A percentile compares a stretch with the other conserved stretches of the same genome.
These are phyloP conservation scores for Psilocybe azurescens DNA, from an alignment of 768 basidiomycete genomes.

Conservation along the genomic window DNA sequence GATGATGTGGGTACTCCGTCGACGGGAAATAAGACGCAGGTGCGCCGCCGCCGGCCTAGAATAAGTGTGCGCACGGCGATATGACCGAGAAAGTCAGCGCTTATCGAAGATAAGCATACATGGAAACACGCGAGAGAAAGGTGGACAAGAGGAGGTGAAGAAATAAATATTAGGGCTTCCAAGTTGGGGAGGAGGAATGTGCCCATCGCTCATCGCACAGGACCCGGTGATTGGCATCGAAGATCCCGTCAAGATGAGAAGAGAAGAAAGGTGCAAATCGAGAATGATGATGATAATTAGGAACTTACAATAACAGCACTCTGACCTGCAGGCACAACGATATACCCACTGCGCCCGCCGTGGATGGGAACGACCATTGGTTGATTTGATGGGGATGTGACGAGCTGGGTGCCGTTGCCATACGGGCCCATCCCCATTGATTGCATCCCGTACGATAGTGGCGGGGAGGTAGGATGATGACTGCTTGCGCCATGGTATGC, in stretches of 20 bases:
- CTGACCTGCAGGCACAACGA: slow-evolving; percentile 1
- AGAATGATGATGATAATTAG: not conserved
- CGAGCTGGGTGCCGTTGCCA: not conserved
- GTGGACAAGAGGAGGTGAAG: not conserved
- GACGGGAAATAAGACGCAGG: not conserved
- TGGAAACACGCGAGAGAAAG: slow-evolving; percentile 4
- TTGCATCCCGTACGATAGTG: not conserved
- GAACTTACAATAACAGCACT: slow-evolving; percentile 3
- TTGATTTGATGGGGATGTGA: slow-evolving; percentile 1
- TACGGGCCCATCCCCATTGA: not conserved
- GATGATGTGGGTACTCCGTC: not conserved
- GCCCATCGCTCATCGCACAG: not conserved
- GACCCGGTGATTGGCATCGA: not conserved
- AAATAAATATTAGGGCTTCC: not conserved
- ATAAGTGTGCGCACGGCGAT: not conserved
- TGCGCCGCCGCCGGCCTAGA: slow-evolving; percentile 1
- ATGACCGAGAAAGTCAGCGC: slow-evolving; percentile 4
- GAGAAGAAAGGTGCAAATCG: not conserved
- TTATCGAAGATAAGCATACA: slow-evolving; percentile 2
- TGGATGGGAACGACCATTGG: not conserved
- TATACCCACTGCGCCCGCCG: not conserved
- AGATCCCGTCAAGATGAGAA: not conserved
- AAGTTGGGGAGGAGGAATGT: no score
- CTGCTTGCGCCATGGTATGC: not conserved
- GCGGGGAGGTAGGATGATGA: not conserved